Percentiles rank a stretch among this genome's conserved stretches.
Conservation (phyloP, 2,329 filamentous ascomycete genomes). For the Whalleya microplaca region DNA sequence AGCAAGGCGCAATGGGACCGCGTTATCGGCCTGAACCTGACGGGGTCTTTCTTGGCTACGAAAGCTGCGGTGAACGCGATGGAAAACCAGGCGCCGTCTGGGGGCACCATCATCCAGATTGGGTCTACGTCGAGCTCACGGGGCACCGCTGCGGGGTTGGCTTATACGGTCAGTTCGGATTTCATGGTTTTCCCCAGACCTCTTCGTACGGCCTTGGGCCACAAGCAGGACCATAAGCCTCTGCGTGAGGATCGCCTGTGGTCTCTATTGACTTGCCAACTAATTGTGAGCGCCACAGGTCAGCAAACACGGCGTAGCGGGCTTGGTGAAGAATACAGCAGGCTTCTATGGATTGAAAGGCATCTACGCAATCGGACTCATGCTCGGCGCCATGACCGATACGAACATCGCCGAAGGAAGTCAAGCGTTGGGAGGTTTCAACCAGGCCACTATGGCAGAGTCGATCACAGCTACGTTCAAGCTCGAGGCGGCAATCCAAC, state of each 20-base stretch:
- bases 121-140: constrained; percentile 15
- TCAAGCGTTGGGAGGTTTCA: constrained; percentile 38
- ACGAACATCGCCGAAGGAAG: constrained; percentile 55
- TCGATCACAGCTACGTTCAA: constrained; percentile 36
- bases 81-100: constrained; percentile 42
- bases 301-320: constrained; percentile 56
- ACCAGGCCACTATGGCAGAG: constrained; percentile 36
- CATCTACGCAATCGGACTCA: constrained; percentile 53
- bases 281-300: constrained; percentile 24
- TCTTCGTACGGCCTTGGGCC: background rate
- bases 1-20: constrained; percentile 53
- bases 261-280: no score
- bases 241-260: no score
- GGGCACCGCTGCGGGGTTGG: constrained; percentile 41
- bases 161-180: constrained; percentile 37
- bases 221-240: no score
- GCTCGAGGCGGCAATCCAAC: constrained; percentile 34
- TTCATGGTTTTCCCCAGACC: background rate
- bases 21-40: constrained; percentile 49
- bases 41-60: constrained; percentile 22
- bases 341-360: constrained; percentile 56
- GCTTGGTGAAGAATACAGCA: constrained; percentile 61
- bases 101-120: constrained; percentile 31
- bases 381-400: constrained; percentile 53
- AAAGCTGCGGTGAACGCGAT: constrained; percentile 50